Evolutionary conservation across 257 asterid genomes (phyloP).

Genomic region (Coffea eugenioides): DNA sequence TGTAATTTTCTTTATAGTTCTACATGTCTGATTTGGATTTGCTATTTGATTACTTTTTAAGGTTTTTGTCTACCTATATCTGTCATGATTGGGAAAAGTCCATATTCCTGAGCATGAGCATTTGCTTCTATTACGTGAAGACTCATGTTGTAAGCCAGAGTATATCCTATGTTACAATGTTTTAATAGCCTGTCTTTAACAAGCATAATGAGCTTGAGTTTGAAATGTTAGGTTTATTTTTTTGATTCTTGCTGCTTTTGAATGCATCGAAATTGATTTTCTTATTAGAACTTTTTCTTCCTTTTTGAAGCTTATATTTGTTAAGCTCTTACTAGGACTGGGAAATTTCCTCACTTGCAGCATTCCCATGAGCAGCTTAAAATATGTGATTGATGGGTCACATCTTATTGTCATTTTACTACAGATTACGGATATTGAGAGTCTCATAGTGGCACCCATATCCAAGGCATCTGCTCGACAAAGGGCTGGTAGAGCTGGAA

Average conservation of each 20-base stretch:
- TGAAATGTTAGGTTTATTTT: too few relatives aligned
- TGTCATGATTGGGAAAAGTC: not conserved
- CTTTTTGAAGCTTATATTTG: not conserved
- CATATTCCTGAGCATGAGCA: not conserved
- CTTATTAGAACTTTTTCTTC: not conserved
- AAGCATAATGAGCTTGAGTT: not conserved
- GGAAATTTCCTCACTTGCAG: not conserved
- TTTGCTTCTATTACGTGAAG: not conserved
- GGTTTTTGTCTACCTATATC: not conserved
- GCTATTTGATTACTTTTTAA: not conserved
- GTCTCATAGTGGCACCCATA: conserved; percentile 86
- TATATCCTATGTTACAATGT: not conserved
- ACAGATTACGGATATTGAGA: conserved; percentile 91
- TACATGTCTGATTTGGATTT: not conserved
- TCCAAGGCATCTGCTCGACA: conserved; percentile 96
- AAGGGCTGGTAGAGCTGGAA: conserved; percentile 98
- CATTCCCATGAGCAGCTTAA: not conserved
- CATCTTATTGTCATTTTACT: conserved; percentile 14
- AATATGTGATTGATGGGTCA: not conserved
- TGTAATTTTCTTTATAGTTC: not conserved
- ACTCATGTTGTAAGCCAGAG: not conserved
- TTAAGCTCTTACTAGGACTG: not conserved
- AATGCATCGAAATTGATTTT: not conserved
- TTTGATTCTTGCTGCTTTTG: conserved; percentile 1
- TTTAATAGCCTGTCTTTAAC: not conserved